These are phyloP conservation scores for Debaryomycetaceae sp. DNA, from an alignment of 1,139 yeast species.

Conservation along the genomic window DNA sequence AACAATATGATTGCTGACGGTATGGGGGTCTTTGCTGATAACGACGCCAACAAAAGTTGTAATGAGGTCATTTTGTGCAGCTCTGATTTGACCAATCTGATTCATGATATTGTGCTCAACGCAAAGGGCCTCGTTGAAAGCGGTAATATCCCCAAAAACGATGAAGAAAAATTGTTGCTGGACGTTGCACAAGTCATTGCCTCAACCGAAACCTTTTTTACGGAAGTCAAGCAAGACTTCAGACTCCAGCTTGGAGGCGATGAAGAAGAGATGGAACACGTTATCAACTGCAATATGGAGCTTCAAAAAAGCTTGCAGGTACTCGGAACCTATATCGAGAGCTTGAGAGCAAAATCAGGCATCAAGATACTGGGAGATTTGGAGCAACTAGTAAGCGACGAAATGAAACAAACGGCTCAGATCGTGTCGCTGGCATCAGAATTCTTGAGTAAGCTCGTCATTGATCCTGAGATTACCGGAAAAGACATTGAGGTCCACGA, in stretches of 20 bases:
- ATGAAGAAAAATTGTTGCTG: constrained; percentile 40
- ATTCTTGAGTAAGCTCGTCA: constrained; percentile 44
- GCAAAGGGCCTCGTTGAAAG: constrained; percentile 56
- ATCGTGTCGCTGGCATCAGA: constrained; percentile 59
- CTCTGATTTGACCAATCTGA: constrained; percentile 54
- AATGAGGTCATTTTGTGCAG: constrained; percentile 52
- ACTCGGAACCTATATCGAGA: constrained; percentile 46
- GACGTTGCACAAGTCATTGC: constrained; percentile 50
- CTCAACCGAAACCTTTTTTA: constrained; percentile 53
- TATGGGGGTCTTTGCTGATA: constrained; percentile 40
- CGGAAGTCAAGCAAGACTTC: constrained; percentile 43
- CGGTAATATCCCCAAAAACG: constrained; percentile 34
- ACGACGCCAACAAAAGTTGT: constrained; percentile 38
- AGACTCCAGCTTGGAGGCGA: constrained; percentile 43
- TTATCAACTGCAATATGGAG: constrained; percentile 64
- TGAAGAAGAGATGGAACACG: constrained; percentile 61
- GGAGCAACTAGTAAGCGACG: constrained; percentile 60
- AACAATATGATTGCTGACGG: constrained; percentile 75
- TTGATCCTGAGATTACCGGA: constrained; percentile 44
- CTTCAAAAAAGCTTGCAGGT: constrained; percentile 63
- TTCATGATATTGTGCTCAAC: constrained; percentile 57
- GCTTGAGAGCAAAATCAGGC: constrained; percentile 33
- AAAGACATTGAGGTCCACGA: constrained; percentile 66
- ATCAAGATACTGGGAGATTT: constrained; percentile 44
- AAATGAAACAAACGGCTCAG: constrained; percentile 61